Conservation (phyloP, 768 basidiomycete species). For the Pluteus cervinus region DNA sequence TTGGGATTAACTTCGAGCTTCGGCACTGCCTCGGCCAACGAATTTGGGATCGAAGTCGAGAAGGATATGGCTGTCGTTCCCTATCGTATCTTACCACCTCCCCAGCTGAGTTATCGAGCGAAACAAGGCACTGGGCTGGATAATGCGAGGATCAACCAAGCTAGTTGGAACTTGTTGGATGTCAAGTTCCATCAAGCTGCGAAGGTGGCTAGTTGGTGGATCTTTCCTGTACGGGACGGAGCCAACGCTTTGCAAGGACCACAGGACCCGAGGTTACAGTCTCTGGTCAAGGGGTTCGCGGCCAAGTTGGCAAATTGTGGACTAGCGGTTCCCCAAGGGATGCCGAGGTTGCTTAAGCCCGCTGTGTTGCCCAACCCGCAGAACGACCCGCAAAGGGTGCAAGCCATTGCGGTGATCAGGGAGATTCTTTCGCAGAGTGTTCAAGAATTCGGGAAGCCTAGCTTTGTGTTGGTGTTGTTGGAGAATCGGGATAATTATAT, state of each 20-base stretch:
- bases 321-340: constrained; percentile 36
- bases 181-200: constrained; percentile 62
- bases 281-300: constrained; percentile 47
- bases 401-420: constrained; percentile 36
- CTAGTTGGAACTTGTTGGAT: constrained; percentile 72
- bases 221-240: constrained; percentile 58
- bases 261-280: constrained; percentile 31
- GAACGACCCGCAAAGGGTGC: constrained; percentile 29
- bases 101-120: constrained; percentile 46
- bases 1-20: constrained; percentile 33
- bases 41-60: constrained; percentile 55
- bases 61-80: constrained; percentile 58
- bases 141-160: too few relatives aligned
- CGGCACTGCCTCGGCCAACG: constrained; percentile 33
- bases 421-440: constrained; percentile 28
- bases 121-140: constrained; percentile 41
- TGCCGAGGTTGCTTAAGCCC: constrained; percentile 35
- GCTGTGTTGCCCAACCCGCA: constrained; percentile 16
- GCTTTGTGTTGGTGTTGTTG: constrained; percentile 66
- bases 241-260: constrained; percentile 30
- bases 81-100: constrained; percentile 56
- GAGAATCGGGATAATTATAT: constrained; percentile 66
- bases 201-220: constrained; percentile 52
- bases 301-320: constrained; percentile 55
- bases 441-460: constrained; percentile 32